Evolutionary conservation across 257 asterid species (phyloP), one percentile per base, ranked within the genome.

Genomic region (Solanum medicagineum): DNA sequence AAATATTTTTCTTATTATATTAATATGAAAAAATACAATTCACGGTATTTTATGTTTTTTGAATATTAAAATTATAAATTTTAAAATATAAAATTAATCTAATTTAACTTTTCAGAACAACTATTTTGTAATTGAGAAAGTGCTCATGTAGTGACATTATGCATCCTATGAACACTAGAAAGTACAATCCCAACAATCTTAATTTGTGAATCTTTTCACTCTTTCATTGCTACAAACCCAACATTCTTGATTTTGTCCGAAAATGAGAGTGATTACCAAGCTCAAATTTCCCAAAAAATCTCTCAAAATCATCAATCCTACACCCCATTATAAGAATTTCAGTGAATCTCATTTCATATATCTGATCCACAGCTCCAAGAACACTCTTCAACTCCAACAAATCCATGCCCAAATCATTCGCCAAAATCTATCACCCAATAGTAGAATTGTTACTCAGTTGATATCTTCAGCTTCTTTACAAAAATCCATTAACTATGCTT

Each of bases 381-480:
- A 81, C 62, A 29, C 51, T 29, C 83, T 12, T 63, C 89, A 89
- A 5, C 84, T 90, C 44, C 84, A 86, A 20, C 87, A 89, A 88
- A 85, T 89, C 71, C 92, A 89, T 66, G 80, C 83, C 73, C 90
- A 84, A 44, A 49, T 89, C 44, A 54, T 87, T 29, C 74, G 20
- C 32, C 85, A 53, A 6, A 54, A 68, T 20, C 81, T 82, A 2
- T 75, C 49, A n/a, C 68, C 82, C 42, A 71, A 86, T 32, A 83
- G 86, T 55, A 74, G 77, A 80, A 87, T 90, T 26, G 79, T 81
- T 55, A 85, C 92, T 54, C 91, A 90, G 81, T 53, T 90, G 11
- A 85, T 90, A 55, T 89, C 93, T 24, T 85, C 91, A 29, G 84
- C 85, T 66, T 69, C 75, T 81, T 77, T 32, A 42, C 88, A 26